Base-by-base conservation (phyloP, 169 alveolate species). In the Theileria parva region DNA sequence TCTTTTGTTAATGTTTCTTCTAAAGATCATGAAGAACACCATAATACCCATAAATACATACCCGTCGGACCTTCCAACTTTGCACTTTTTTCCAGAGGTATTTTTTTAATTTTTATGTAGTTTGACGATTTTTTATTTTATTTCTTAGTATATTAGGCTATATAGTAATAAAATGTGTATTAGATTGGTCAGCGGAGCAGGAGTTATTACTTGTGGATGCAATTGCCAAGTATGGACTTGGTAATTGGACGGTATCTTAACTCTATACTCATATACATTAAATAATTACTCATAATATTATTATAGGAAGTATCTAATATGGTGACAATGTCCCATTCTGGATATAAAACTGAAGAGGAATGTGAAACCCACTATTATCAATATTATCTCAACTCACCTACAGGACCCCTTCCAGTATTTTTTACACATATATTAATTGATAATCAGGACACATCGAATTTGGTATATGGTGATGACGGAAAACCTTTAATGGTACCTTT, bases 161-260 rank as follows among this genome's bases (percentile, higher is more conserved):
- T 1, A 1, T 25, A 34, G 37, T 7, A 32, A 44, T 65, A 78
- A 61, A 27, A 25, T 9, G 17, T 65, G 37, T 19, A 57, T 59
- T 66, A 60, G 94, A 94, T 69, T 95, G 98, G 98, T 91, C 96
- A 17, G 97, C 98, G 25, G 98, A 95, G 76, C 97, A 95, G 80
- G 98, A 95, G 34, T 65, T 94, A 55, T n/a, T 93, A 32, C 91
- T 95, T 39, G 84, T 95, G 37, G 98, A 95, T 44, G 98, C 96
- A 59, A 89, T 95, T 60, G 90, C 96, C 61, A 94, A 95, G 53
- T 93, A 91, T 73, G 98, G 98, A 0, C 88, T 95, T 67, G 98
- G 98, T n/a, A 95, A 95, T 75, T 95, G 98, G 98, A 83, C 77
- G n/a, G 92, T 87, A 37, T 19, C 72, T 5, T 57, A 3, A n/a